Evolutionary conservation across 2,329 filamentous ascomycete species (phyloP).

Genomic region (Fusarium begoniae): DNA sequence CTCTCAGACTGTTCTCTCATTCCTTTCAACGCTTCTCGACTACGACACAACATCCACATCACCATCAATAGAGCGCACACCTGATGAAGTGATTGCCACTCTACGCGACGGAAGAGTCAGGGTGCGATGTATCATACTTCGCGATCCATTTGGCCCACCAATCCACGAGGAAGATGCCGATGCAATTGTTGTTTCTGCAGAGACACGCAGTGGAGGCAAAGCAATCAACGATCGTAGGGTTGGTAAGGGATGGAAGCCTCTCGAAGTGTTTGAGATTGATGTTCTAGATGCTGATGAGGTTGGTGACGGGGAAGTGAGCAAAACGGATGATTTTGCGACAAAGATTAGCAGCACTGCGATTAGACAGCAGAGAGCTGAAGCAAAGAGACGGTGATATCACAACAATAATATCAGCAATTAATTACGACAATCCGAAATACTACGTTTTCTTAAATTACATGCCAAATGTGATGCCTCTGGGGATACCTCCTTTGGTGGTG

Average conservation of each 20-base stretch:
- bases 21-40: slow-evolving; percentile 72
- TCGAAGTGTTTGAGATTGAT: slow-evolving; percentile 89
- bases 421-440: accelerated
- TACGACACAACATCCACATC: slow-evolving; percentile 47
- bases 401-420: background rate
- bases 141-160: slow-evolving; percentile 90
- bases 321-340: slow-evolving; percentile 71
- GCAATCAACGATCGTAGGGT: slow-evolving; percentile 85
- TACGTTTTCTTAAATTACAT: background rate
- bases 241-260: slow-evolving; percentile 77
- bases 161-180: slow-evolving; percentile 82
- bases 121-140: slow-evolving; percentile 84
- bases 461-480: background rate
- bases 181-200: slow-evolving; percentile 84
- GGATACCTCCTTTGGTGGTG: background rate
- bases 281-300: slow-evolving; percentile 72
- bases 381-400: background rate
- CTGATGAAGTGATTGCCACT: slow-evolving; percentile 52
- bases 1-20: slow-evolving; percentile 73
- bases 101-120: slow-evolving; percentile 69
- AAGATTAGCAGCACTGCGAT: slow-evolving; percentile 63
- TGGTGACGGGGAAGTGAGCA: slow-evolving; percentile 49
- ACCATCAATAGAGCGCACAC: slow-evolving; percentile 16
- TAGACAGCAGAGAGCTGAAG: background rate
- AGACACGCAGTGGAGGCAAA: slow-evolving; percentile 84